phyloP scores from a whole-genome alignment of 305 asterid genomes.

The Solanum hybrid region DNA sequence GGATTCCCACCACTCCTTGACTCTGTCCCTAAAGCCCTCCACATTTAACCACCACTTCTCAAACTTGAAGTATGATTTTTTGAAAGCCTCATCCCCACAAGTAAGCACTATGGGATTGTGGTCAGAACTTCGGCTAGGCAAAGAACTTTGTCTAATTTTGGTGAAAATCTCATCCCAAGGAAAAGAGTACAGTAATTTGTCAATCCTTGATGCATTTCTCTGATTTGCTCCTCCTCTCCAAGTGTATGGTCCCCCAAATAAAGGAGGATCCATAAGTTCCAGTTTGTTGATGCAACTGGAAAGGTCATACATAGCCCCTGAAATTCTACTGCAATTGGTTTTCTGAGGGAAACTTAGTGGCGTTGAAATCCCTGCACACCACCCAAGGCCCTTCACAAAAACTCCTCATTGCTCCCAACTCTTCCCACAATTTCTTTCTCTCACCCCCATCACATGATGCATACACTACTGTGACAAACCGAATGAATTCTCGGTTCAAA shows the following conservation, averaged over 20 bases:
- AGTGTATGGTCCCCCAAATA: background rate
- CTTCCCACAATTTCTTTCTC: background rate
- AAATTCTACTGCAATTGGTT: background rate
- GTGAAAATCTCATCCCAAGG: background rate
- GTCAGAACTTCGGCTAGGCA: background rate
- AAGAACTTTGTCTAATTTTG: background rate
- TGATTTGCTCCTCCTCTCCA: background rate
- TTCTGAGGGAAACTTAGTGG: background rate
- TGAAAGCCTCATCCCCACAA: background rate
- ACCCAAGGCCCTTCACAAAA: background rate
- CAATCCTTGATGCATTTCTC: background rate
- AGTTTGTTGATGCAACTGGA: background rate
- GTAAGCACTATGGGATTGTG: background rate
- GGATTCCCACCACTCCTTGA: background rate
- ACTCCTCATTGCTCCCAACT: background rate
- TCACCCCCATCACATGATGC: background rate
- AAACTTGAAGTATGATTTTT: background rate
- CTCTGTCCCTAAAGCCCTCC: background rate
- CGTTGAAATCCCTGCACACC: background rate
- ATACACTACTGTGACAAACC: background rate
- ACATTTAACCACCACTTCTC: background rate
- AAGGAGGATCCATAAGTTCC: background rate
- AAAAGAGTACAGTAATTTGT: background rate
- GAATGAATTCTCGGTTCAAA: background rate
- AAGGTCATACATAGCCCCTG: background rate